These are phyloP conservation scores for Schwanniomyces etchellsii DNA, from an alignment of 1,139 yeast species.

Conservation along the genomic window DNA sequence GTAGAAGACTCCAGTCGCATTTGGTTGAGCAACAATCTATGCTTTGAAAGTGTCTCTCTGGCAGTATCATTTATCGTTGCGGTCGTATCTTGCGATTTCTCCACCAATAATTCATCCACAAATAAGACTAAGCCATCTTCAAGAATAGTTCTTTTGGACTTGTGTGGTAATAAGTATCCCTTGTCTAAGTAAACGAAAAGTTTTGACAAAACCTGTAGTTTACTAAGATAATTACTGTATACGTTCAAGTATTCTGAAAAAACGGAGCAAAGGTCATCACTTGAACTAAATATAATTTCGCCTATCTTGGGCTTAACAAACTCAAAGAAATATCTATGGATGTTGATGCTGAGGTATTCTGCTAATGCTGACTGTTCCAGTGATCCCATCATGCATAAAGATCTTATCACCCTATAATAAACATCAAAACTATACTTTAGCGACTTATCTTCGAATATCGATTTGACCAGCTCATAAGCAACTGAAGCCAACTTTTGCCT, in stretches of 20 bases:
- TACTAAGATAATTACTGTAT: constrained; percentile 21
- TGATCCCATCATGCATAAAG: constrained; percentile 28
- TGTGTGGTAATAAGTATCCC: constrained; percentile 28
- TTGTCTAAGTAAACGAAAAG: constrained; percentile 33
- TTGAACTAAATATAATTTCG: constrained; percentile 2
- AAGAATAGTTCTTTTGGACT: constrained; percentile 19
- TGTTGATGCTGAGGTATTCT: constrained; percentile 13
- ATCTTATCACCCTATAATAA: constrained; percentile 26
- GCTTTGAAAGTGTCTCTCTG: constrained; percentile 6
- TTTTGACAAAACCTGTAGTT: constrained; percentile 20
- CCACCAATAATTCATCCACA: constrained; percentile 12
- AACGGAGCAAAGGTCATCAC: constrained; percentile 5
- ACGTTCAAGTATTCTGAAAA: constrained; percentile 11
- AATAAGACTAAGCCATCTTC: constrained; percentile 19
- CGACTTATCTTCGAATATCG: constrained; percentile 14
- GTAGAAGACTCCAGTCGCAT: constrained; percentile 6
- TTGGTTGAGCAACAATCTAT: constrained; percentile 9
- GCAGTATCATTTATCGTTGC: constrained; percentile 5
- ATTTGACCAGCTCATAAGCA: constrained; percentile 12
- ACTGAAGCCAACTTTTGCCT: neutral
- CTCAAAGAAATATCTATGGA: constrained; percentile 13
- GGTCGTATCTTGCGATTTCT: constrained; percentile 5
- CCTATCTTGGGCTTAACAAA: constrained; percentile 7
- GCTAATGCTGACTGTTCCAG: constrained; percentile 27
- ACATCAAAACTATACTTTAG: constrained; percentile 20